phyloP scores from a whole-genome alignment of 208 protist genomes.

The Perkinsela sp. region DNA sequence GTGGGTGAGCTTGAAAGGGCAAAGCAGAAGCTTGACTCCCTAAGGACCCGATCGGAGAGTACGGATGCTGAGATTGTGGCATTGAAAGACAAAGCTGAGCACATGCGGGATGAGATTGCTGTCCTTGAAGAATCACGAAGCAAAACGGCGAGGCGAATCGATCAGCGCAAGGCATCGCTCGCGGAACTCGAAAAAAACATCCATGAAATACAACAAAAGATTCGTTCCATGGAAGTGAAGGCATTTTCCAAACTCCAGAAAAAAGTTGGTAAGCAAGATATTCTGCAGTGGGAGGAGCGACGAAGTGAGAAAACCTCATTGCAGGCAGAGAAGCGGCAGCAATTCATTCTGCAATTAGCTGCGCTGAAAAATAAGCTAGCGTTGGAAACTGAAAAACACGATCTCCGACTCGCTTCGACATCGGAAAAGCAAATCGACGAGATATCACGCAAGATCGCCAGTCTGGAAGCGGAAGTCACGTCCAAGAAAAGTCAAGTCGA shows the following conservation, averaged over 20 bases:
- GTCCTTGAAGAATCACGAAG: constrained; percentile 5
- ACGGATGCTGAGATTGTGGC: constrained; percentile 12
- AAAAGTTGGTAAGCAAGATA: constrained; percentile 37
- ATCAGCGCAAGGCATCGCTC: constrained; percentile 9
- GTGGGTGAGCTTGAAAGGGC: constrained; percentile 29
- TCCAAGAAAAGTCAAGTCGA: not conserved
- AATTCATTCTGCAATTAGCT: constrained; percentile 5
- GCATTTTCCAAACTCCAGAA: constrained; percentile 66
- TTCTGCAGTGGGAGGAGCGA: constrained; percentile 53
- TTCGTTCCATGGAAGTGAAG: constrained; percentile 30
- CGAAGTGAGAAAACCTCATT: constrained; percentile 13
- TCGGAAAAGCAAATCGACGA: not conserved
- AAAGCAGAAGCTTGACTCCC: constrained; percentile 23
- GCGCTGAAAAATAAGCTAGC: not conserved
- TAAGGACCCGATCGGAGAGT: constrained; percentile 11
- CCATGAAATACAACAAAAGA: constrained; percentile 11
- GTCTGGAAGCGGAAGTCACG: not conserved
- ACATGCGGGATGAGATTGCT: constrained; percentile 11
- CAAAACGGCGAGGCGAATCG: constrained; percentile 7
- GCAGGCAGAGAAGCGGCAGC: constrained; percentile 24
- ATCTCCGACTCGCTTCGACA: not conserved
- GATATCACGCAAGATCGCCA: not conserved
- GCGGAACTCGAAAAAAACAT: constrained; percentile 16
- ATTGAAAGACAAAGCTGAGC: constrained; percentile 8
- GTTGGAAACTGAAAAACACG: not conserved